phyloP scores from a whole-genome alignment of 768 basidiomycete genomes.

The Pisolithus marmoratus region DNA sequence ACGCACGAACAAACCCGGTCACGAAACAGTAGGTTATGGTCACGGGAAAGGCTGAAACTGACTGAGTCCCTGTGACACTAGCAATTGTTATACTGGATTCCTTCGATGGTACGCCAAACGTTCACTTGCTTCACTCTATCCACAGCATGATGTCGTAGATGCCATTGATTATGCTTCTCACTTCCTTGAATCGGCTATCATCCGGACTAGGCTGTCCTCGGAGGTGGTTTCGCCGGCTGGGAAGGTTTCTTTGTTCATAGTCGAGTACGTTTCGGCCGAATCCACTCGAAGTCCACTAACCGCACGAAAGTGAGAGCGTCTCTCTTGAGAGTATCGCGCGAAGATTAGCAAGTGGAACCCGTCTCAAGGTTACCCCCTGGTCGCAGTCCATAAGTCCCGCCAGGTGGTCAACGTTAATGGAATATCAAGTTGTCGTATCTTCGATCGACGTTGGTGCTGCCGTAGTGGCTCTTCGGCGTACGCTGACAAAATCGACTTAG shows the following conservation, averaged over 20 bases:
- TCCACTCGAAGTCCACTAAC: not conserved
- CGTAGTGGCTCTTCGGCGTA: not conserved
- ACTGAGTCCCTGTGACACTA: slow-evolving; percentile 7
- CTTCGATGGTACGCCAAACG: slow-evolving; percentile 12
- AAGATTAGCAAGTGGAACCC: not conserved
- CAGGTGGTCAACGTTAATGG: not conserved
- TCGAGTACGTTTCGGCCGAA: slow-evolving; percentile 10
- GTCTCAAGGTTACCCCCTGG: not conserved
- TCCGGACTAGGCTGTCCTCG: not conserved
- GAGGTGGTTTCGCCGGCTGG: not conserved
- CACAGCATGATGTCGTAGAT: slow-evolving; percentile 10
- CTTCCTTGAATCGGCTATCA: slow-evolving; percentile 15
- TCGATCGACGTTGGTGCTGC: slow-evolving; percentile 33
- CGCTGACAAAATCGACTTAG: slow-evolving; percentile 21
- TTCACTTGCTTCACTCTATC: not conserved
- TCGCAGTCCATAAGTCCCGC: not conserved
- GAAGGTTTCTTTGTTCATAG: slow-evolving; percentile 15
- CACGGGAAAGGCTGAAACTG: not conserved
- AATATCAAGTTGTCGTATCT: slow-evolving; percentile 35
- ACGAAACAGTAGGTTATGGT: slow-evolving; percentile 15
- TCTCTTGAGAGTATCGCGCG: not conserved
- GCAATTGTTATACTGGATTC: slow-evolving; percentile 16
- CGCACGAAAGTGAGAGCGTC: not conserved
- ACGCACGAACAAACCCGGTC: slow-evolving; percentile 15
- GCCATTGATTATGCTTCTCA: slow-evolving; percentile 11